Percentiles rank a stretch among this genome's conserved stretches.
phyloP scores from a whole-genome alignment of 352 stramenopile species.

The Globisporangium spiculum region DNA sequence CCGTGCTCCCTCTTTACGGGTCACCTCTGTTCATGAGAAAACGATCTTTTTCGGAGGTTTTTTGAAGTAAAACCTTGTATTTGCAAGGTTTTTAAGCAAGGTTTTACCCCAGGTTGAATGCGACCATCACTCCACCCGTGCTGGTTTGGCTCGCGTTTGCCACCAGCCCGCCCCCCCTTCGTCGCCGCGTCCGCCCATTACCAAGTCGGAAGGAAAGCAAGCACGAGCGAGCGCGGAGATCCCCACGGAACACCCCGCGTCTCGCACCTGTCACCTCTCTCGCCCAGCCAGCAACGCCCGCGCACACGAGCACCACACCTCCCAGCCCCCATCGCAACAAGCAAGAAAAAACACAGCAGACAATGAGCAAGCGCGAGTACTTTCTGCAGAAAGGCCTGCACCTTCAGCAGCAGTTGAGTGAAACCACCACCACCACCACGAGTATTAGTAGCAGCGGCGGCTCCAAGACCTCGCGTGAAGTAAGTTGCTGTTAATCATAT shows the following conservation, averaged over 20 bases:
- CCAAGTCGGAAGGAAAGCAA: slow-evolving; percentile 13
- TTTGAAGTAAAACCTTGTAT: slow-evolving; percentile 1
- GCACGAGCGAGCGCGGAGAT: slow-evolving; percentile 3
- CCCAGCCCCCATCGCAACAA: slow-evolving; percentile 8
- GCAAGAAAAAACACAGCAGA: slow-evolving; percentile 39
- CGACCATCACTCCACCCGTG: slow-evolving; percentile 7
- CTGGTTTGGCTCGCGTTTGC: slow-evolving; percentile 11
- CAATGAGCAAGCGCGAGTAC: slow-evolving; percentile 83
- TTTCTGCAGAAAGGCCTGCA: slow-evolving; percentile 78
- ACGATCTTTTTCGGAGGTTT: slow-evolving; percentile 16
- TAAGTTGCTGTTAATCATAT: slow-evolving; percentile 20
- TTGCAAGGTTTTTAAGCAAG: background rate
- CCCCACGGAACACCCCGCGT: slow-evolving; percentile 5
- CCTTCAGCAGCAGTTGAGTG: slow-evolving; percentile 72
- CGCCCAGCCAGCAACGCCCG: slow-evolving; percentile 1
- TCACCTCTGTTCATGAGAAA: slow-evolving; percentile 10
- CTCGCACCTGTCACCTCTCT: slow-evolving; percentile 2
- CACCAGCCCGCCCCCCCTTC: slow-evolving; percentile 10
- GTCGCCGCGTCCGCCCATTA: slow-evolving; percentile 15
- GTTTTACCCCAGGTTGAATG: background rate
- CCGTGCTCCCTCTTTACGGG: background rate
- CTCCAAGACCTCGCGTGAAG: slow-evolving; percentile 57
- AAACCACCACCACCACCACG: slow-evolving; percentile 35
- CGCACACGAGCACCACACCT: slow-evolving; percentile 11
- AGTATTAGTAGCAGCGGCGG: slow-evolving; percentile 19